Conservation (phyloP, 495 filamentous ascomycete species). For the Lophium mytilinum region DNA sequence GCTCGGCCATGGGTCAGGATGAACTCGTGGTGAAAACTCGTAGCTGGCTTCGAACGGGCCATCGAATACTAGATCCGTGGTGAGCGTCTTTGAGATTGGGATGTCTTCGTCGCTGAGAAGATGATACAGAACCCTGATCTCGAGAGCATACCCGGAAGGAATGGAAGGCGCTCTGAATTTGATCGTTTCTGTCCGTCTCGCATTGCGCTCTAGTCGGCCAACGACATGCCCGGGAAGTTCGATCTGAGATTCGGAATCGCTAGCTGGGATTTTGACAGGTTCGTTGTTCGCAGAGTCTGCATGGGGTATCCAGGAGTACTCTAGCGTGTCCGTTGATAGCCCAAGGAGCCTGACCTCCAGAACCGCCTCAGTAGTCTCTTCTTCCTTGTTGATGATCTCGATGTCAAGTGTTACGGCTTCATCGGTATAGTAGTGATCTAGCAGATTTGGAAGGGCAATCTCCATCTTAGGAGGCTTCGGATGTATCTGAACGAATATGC, state of each 20-base stretch:
- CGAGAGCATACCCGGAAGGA: slow-evolving; percentile 58
- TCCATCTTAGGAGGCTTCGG: slow-evolving; percentile 91
- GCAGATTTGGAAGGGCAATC: slow-evolving; percentile 52
- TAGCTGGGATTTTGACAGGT: slow-evolving; percentile 29
- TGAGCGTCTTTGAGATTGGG: slow-evolving; percentile 63
- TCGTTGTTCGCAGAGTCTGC: slow-evolving; percentile 30
- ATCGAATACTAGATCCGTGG: slow-evolving; percentile 59
- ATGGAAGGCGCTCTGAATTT: slow-evolving; percentile 38
- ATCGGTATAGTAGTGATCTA: slow-evolving; percentile 71
- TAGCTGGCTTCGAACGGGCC: slow-evolving; percentile 85
- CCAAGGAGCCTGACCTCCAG: slow-evolving; percentile 63
- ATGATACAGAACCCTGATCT: slow-evolving; percentile 65
- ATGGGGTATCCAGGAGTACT: slow-evolving; percentile 38
- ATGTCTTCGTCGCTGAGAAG: slow-evolving; percentile 76
- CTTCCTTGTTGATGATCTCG: slow-evolving; percentile 73
- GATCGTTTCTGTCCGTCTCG: slow-evolving; percentile 39
- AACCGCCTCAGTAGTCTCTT: slow-evolving; percentile 61
- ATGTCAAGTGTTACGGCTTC: slow-evolving; percentile 62
- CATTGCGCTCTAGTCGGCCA: slow-evolving; percentile 38
- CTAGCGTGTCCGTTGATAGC: slow-evolving; percentile 44
- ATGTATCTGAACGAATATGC: slow-evolving; percentile 55
- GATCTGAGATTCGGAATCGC: slow-evolving; percentile 25
- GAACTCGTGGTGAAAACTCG: slow-evolving; percentile 67
- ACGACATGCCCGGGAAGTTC: slow-evolving; percentile 38
- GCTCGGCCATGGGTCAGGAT: slow-evolving; percentile 75